These are phyloP conservation scores for Hypoxylon sp. DNA, from an alignment of 2,329 filamentous ascomycete genomes.

Conservation along the genomic window DNA sequence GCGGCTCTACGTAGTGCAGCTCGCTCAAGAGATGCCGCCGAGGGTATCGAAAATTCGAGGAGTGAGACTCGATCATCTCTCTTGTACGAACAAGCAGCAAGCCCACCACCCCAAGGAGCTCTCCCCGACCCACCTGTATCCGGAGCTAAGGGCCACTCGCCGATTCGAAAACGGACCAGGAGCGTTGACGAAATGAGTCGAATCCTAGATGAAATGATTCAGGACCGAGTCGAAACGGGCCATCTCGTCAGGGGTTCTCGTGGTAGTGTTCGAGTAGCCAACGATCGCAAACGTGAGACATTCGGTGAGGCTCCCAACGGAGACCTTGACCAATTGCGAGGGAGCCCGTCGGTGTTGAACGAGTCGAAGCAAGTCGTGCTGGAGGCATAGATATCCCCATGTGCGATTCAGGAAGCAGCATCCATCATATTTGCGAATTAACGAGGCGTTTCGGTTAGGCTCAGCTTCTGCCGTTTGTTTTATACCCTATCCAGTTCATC, in stretches of 20 bases:
- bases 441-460: conserved; percentile 51
- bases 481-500: conserved; percentile 58
- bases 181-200: conserved; percentile 93
- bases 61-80: conserved; percentile 50
- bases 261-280: conserved; percentile 74
- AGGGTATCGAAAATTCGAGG: conserved; percentile 60
- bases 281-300: conserved; percentile 58
- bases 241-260: conserved; percentile 75
- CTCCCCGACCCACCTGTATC: conserved; percentile 51
- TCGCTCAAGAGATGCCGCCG: conserved; percentile 85
- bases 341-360: conserved; percentile 50
- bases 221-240: conserved; percentile 84
- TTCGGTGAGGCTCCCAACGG: conserved; percentile 51
- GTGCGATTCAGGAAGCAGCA: conserved; percentile 49
- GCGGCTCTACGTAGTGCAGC: conserved; percentile 86
- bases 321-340: conserved; percentile 57
- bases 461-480: conserved; percentile 54
- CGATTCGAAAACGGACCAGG: conserved; percentile 67
- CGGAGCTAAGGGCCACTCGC: conserved; percentile 50
- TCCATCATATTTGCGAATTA: conserved; percentile 49
- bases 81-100: conserved; percentile 52
- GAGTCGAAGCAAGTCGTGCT: conserved; percentile 47
- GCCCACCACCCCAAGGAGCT: conserved; percentile 51
- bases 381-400: conserved; percentile 47
- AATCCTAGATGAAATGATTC: conserved; percentile 97